phyloP scores from a whole-genome alignment of 305 asterid species.

The Andrographis paniculata region DNA sequence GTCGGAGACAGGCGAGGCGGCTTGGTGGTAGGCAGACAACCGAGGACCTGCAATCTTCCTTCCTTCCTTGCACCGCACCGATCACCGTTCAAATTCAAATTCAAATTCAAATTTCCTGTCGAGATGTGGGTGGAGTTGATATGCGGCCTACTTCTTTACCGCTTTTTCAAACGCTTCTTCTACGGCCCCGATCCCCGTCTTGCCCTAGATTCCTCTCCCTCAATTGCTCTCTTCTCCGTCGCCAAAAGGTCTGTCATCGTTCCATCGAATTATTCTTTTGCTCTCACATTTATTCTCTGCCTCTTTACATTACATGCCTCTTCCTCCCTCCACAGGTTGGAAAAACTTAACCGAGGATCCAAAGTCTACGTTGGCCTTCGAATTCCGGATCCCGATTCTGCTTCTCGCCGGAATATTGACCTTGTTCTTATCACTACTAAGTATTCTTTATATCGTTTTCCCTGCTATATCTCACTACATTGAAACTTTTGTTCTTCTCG shows the following conservation, averaged over 20 bases:
- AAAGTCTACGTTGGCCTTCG: neutral
- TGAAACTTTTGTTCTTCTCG: neutral
- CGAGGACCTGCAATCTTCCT: too few species aligned
- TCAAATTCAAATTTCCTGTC: too few species aligned
- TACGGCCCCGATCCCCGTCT: neutral
- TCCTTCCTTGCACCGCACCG: too few species aligned
- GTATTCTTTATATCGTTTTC: neutral
- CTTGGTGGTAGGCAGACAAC: too few species aligned
- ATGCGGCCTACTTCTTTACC: neutral
- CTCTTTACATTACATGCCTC: too few species aligned
- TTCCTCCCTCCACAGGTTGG: neutral
- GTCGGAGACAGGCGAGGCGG: too few species aligned
- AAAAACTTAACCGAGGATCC: neutral
- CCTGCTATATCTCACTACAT: neutral
- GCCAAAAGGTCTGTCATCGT: neutral
- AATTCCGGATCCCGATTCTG: neutral
- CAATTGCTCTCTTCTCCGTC: neutral
- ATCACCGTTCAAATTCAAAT: too few species aligned
- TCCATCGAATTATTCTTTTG: neutral
- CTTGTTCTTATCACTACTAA: neutral
- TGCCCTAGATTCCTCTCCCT: neutral
- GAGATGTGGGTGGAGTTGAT: neutral
- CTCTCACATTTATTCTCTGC: neutral
- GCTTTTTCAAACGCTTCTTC: neutral
- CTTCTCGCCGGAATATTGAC: constrained; percentile 3